phyloP scores from a whole-genome alignment of 768 basidiomycete species.

The Lactarius indigo region DNA sequence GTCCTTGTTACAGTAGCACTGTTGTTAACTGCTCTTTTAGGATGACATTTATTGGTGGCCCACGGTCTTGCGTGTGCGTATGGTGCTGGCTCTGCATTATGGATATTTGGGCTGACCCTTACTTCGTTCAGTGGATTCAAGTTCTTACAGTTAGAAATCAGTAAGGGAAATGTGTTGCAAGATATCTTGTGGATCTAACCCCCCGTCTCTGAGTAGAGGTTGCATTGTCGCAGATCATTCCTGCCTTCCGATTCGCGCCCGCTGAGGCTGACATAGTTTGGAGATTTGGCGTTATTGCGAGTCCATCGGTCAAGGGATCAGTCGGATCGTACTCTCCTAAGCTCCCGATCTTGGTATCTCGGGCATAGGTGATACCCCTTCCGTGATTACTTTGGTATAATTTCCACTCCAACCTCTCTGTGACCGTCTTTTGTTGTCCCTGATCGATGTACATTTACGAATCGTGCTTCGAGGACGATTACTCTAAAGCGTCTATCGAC shows the following conservation, averaged over 20 bases:
- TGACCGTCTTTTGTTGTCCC: neutral
- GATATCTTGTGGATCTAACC: constrained; percentile 36
- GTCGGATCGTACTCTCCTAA: neutral
- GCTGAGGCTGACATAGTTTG: neutral
- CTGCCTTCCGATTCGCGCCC: neutral
- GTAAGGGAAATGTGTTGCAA: neutral
- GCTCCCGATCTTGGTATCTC: neutral
- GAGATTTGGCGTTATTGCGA: neutral
- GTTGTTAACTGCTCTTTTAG: neutral
- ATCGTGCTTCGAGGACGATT: neutral
- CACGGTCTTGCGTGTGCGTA: neutral
- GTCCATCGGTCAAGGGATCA: neutral
- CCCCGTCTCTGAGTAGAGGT: neutral
- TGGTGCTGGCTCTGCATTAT: neutral
- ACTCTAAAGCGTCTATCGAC: too few relatives aligned
- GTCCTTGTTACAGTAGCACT: neutral
- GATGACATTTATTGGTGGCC: neutral
- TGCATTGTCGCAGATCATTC: neutral
- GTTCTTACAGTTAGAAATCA: constrained; percentile 30
- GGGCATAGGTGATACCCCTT: neutral
- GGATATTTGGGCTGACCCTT: neutral
- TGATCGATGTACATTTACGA: neutral
- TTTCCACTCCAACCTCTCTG: neutral
- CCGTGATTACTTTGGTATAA: neutral
- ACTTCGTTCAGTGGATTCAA: constrained; percentile 37